These are phyloP conservation scores for Tetrapisispora arboricola DNA, from an alignment of 805 yeast genomes.

Conservation along the genomic window DNA sequence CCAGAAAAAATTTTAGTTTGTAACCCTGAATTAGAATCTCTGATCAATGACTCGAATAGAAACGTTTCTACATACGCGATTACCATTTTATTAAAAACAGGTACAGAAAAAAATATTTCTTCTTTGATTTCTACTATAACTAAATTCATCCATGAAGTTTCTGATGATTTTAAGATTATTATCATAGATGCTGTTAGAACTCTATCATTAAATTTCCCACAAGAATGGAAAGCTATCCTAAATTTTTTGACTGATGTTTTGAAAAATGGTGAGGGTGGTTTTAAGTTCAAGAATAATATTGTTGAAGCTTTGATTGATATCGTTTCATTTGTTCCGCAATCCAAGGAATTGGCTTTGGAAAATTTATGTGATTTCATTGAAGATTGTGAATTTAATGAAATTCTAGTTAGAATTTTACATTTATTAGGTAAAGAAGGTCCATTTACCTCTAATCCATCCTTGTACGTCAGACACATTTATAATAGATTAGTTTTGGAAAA, in stretches of 20 bases:
- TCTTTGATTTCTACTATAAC: constrained; percentile 80
- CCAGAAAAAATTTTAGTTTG: constrained; percentile 74
- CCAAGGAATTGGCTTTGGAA: constrained; percentile 74
- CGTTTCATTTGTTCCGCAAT: constrained; percentile 75
- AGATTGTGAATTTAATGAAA: constrained; percentile 93
- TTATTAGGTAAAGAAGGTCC: constrained; percentile 94
- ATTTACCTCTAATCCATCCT: constrained; percentile 68
- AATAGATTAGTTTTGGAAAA: constrained; percentile 94
- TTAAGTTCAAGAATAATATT: constrained; percentile 72
- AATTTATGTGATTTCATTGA: constrained; percentile 93
- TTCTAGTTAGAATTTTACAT: constrained; percentile 86
- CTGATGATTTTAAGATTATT: constrained; percentile 91
- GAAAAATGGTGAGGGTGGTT: constrained; percentile 80
- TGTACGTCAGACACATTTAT: constrained; percentile 90
- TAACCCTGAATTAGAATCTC: constrained; percentile 73
- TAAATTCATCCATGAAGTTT: constrained; percentile 81
- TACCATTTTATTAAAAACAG: constrained; percentile 90
- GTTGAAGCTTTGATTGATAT: constrained; percentile 90
- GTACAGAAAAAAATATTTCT: constrained; percentile 82
- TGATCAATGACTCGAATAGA: constrained; percentile 82
- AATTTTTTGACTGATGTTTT: constrained; percentile 72
- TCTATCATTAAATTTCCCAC: constrained; percentile 85
- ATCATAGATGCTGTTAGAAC: constrained; percentile 93
- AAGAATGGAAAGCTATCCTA: constrained; percentile 75
- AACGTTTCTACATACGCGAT: constrained; percentile 94